These are phyloP conservation scores for Colletotrichum siamense DNA, from an alignment of 2,329 filamentous ascomycete genomes.

Conservation along the genomic window DNA sequence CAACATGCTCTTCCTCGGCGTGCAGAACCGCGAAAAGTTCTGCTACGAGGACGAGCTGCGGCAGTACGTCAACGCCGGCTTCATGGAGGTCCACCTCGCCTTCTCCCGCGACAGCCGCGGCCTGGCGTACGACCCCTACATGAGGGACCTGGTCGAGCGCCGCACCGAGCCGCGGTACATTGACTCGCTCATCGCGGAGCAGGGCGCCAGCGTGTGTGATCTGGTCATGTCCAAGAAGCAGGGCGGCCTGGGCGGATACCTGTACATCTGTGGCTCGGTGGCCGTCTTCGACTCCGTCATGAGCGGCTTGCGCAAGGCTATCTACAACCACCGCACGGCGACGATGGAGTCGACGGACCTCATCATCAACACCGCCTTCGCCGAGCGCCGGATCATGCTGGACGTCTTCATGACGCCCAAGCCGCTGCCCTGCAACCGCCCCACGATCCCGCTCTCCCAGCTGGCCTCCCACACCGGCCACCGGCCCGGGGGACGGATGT, in stretches of 20 bases:
- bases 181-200: constrained; percentile 55
- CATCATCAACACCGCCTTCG: constrained; percentile 58
- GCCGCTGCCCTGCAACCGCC: constrained; percentile 53
- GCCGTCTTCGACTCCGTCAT: constrained; percentile 58
- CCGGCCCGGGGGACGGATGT: constrained; percentile 49
- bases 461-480: constrained; percentile 58
- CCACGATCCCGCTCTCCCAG: constrained; percentile 54
- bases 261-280: constrained; percentile 32
- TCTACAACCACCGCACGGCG: constrained; percentile 58
- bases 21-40: constrained; percentile 58
- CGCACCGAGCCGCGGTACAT: constrained; percentile 57
- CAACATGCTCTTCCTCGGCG: constrained; percentile 56
- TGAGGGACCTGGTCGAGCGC: constrained; percentile 53
- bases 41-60: constrained; percentile 55
- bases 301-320: constrained; percentile 58
- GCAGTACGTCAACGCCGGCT: constrained; percentile 48
- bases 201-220: constrained; percentile 55
- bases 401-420: constrained; percentile 64
- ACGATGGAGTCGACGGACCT: constrained; percentile 55
- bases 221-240: constrained; percentile 63
- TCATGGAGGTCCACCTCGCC: constrained; percentile 58
- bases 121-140: constrained; percentile 46
- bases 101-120: constrained; percentile 56
- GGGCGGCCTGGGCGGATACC: constrained; percentile 44
- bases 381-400: constrained; percentile 60